Percentiles rank a stretch among this genome's conserved stretches.
Evolutionary conservation across 371 early-diverging fungal genomes (phyloP).

Genomic region (Apophysomyces trapeziformis): DNA sequence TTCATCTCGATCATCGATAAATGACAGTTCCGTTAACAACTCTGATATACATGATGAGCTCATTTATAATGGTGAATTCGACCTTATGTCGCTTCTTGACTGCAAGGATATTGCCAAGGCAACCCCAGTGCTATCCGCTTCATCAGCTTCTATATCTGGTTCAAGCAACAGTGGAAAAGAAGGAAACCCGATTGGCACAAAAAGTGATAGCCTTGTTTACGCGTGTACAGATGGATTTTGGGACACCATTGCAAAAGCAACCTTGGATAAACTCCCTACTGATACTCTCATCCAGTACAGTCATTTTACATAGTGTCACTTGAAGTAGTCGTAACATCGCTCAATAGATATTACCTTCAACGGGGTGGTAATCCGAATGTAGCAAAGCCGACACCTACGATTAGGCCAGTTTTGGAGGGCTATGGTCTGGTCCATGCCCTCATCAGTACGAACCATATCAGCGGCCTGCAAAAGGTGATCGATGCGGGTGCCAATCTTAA

Average conservation of each 20-base stretch:
- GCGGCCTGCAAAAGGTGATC: constrained; percentile 32
- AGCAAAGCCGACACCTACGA: constrained; percentile 39
- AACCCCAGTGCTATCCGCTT: neutral
- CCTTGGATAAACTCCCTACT: constrained; percentile 33
- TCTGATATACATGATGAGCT: neutral
- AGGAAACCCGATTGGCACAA: neutral
- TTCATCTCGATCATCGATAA: neutral
- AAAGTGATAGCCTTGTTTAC: constrained; percentile 22
- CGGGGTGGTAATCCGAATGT: constrained; percentile 54
- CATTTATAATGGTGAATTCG: neutral
- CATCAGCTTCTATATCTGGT: neutral
- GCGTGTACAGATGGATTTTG: constrained; percentile 52
- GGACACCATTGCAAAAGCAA: constrained; percentile 42
- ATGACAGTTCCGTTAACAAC: neutral
- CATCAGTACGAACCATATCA: constrained; percentile 34
- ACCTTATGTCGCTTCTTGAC: neutral
- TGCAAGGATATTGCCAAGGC: neutral
- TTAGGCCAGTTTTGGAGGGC: constrained; percentile 46
- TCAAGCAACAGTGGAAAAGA: neutral
- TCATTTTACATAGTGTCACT: neutral
- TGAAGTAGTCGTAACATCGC: neutral
- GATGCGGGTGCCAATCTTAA: constrained; percentile 43
- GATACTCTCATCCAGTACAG: constrained; percentile 35
- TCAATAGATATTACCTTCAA: constrained; percentile 40
- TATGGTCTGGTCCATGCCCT: constrained; percentile 49